Percentiles rank a stretch among this genome's conserved stretches.
These are phyloP conservation scores for Beauveria varroae DNA, from an alignment of 2,329 filamentous ascomycete genomes.

Conservation along the genomic window DNA sequence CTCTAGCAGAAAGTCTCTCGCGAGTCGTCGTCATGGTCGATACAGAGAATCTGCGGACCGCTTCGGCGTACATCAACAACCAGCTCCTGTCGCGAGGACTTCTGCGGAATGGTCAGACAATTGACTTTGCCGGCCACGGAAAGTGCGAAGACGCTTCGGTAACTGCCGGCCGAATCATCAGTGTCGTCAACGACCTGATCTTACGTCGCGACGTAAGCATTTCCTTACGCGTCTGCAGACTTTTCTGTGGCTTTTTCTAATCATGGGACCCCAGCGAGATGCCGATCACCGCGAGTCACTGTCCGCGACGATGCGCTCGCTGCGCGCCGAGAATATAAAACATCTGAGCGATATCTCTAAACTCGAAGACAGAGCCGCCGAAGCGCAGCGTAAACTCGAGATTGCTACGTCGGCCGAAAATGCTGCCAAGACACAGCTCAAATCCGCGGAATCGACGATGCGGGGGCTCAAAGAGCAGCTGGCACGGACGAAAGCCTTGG, in stretches of 20 bases:
- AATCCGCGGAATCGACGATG: constrained; percentile 64
- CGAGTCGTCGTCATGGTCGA: constrained; percentile 40
- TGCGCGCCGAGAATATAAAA: constrained; percentile 69
- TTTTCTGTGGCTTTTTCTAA: constrained; percentile 3
- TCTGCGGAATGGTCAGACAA: constrained; percentile 58
- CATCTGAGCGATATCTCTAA: constrained; percentile 62
- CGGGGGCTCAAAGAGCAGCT: constrained; percentile 80
- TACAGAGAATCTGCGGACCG: constrained; percentile 55
- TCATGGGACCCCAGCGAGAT: constrained; percentile 56
- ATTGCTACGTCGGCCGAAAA: constrained; percentile 64
- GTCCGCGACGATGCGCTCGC: constrained; percentile 65
- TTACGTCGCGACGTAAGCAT: constrained; percentile 73
- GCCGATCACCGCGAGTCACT: constrained; percentile 81
- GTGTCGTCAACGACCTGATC: constrained; percentile 89
- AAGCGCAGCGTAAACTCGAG: constrained; percentile 48
- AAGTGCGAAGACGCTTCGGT: constrained; percentile 46
- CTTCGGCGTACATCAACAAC: constrained; percentile 67
- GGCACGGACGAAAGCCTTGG: constrained; percentile 65
- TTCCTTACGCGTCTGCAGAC: background rate
- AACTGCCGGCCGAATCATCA: constrained; percentile 81
- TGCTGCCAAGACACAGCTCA: constrained; percentile 60
- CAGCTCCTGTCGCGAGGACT: constrained; percentile 60
- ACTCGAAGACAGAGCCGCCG: constrained; percentile 44
- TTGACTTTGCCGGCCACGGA: constrained; percentile 75
- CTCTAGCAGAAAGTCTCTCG: background rate